phyloP scores from a whole-genome alignment of 129 eudicot genomes.

The Pseudognaphalium luteoalbum region DNA sequence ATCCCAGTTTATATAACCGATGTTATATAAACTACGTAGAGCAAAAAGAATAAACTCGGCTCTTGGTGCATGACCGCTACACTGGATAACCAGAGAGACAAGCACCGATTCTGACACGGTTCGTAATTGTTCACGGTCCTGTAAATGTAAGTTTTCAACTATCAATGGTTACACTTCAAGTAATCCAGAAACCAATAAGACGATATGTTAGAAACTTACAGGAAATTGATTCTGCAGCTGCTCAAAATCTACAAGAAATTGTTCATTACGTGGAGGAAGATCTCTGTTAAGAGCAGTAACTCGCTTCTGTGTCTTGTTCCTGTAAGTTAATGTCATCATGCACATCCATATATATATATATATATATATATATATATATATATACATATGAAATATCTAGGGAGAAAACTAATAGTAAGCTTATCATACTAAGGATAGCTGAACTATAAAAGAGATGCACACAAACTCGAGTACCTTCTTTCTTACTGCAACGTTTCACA shows the following conservation, averaged over 20 bases:
- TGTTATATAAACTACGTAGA: constrained; percentile 69
- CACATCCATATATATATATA: constrained; percentile 21
- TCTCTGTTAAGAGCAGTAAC: constrained; percentile 85
- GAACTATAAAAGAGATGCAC: neutral
- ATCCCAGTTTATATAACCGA: constrained; percentile 85
- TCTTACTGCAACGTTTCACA: neutral
- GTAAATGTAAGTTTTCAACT: constrained; percentile 25
- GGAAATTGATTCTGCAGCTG: constrained; percentile 77
- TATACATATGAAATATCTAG: constrained; percentile 3
- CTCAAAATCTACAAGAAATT: constrained; percentile 81
- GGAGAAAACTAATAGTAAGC: neutral
- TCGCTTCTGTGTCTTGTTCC: constrained; percentile 95
- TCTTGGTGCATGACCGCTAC: constrained; percentile 90
- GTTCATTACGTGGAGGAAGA: constrained; percentile 89
- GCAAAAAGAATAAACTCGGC: constrained; percentile 94
- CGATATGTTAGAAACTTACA: constrained; percentile 43
- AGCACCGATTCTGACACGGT: constrained; percentile 84
- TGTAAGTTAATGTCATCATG: constrained; percentile 31
- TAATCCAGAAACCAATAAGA: neutral
- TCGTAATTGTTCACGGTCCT: constrained; percentile 93
- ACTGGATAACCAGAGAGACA: constrained; percentile 83
- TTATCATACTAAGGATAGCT: neutral
- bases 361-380: constrained; percentile 18
- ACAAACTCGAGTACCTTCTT: neutral
- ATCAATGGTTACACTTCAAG: constrained; percentile 16